Evolutionary conservation across 2,329 filamentous ascomycete species (phyloP).

Genomic region (Colletotrichum sp.): DNA sequence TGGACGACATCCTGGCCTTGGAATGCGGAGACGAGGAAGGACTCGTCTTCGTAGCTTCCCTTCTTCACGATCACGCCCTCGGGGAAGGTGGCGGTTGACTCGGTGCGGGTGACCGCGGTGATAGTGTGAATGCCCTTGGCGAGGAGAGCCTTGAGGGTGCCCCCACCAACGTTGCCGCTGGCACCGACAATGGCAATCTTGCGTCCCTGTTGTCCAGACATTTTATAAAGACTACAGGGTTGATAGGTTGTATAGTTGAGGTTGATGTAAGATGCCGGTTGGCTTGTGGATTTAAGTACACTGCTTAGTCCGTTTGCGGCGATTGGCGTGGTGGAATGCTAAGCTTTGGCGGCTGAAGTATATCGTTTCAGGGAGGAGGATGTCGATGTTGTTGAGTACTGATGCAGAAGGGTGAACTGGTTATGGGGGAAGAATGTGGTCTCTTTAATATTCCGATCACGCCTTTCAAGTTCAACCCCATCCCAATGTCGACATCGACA

Average conservation of each 20-base stretch:
- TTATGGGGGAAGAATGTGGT: not conserved
- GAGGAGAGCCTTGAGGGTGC: slow-evolving; percentile 42
- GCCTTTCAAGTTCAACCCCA: not conserved
- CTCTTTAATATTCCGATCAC: not conserved
- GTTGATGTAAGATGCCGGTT: not conserved
- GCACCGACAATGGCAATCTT: slow-evolving; percentile 34
- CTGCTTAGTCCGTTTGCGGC: not conserved
- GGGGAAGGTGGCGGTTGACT: slow-evolving; percentile 45
- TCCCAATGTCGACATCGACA: not conserved
- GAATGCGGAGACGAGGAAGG: slow-evolving; percentile 30
- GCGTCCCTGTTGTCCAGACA: slow-evolving; percentile 18
- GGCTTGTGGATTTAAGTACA: not conserved
- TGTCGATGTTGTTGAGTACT: not conserved
- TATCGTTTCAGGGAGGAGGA: not conserved
- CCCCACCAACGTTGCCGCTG: slow-evolving; percentile 41
- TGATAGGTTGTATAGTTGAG: not conserved
- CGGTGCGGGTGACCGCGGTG: slow-evolving; percentile 52
- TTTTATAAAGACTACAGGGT: not conserved
- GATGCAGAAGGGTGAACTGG: not conserved
- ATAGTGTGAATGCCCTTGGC: slow-evolving; percentile 50
- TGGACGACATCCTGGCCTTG: slow-evolving; percentile 37
- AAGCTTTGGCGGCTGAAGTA: not conserved
- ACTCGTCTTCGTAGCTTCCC: slow-evolving; percentile 52
- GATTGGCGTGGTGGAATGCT: not conserved
- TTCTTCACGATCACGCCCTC: slow-evolving; percentile 38